Evolutionary conservation across 2,329 filamentous ascomycete species (phyloP).

Genomic region (Penicillium sp.): DNA sequence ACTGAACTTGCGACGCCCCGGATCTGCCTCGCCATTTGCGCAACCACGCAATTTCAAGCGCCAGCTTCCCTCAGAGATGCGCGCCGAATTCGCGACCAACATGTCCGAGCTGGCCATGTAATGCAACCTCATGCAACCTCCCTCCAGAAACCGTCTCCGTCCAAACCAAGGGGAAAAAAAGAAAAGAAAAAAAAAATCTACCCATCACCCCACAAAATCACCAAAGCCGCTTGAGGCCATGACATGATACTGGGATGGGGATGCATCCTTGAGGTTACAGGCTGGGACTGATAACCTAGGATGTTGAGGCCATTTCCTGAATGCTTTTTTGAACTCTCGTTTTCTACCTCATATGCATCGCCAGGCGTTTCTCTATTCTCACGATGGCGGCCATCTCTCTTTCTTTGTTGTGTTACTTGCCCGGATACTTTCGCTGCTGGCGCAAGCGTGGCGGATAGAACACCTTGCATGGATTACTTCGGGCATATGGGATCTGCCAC

Average conservation of each 20-base stretch:
- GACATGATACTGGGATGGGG: neutral
- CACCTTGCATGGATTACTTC: constrained; percentile 23
- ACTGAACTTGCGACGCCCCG: constrained; percentile 40
- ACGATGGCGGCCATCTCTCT: constrained; percentile 22
- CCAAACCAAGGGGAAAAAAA: neutral
- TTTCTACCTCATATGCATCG: constrained; percentile 28
- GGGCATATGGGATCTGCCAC: constrained; percentile 24
- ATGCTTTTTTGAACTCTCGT: neutral
- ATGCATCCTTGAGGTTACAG: constrained; percentile 6
- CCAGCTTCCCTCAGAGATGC: constrained; percentile 34
- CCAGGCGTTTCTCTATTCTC: constrained; percentile 31
- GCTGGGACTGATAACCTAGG: constrained; percentile 12
- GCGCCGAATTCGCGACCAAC: constrained; percentile 29
- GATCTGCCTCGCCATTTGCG: constrained; percentile 41
- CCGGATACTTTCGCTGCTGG: constrained; percentile 1
- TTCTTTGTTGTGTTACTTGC: neutral
- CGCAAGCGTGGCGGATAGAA: constrained; percentile 20
- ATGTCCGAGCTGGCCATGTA: constrained; percentile 19
- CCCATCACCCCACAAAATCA: neutral
- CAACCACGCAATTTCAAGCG: constrained; percentile 41
- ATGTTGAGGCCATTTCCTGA: constrained; percentile 5
- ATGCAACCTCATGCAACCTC: neutral
- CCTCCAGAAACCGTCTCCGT: neutral
- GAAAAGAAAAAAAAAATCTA: neutral
- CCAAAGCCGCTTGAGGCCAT: neutral